A percentile compares a stretch with the other conserved stretches of the same genome.
phyloP scores from a whole-genome alignment of 805 yeast genomes.

The Saturnispora ahearnii region DNA sequence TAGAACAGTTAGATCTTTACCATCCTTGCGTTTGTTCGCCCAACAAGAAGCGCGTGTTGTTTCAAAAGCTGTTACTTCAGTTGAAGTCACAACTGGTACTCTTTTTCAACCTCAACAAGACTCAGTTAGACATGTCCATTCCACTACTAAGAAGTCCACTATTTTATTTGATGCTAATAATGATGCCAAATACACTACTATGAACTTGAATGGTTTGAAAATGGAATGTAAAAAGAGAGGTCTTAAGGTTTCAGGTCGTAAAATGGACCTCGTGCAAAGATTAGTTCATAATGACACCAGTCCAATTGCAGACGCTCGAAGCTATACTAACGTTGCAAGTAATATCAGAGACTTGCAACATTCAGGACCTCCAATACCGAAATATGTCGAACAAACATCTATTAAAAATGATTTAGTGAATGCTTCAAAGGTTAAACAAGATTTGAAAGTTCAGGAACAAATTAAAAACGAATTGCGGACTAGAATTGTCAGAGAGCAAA shows the following conservation, averaged over 20 bases:
- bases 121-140: constrained; percentile 25
- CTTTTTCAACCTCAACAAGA: constrained; percentile 11
- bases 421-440: background rate
- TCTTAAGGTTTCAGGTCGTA: constrained; percentile 51
- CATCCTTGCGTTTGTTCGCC: constrained; percentile 24
- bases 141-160: constrained; percentile 27
- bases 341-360: background rate
- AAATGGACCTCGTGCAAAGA: constrained; percentile 43
- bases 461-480: constrained; percentile 2
- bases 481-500: constrained; percentile 4
- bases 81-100: constrained; percentile 10
- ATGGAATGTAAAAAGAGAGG: constrained; percentile 53
- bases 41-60: constrained; percentile 17
- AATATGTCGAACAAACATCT: background rate
- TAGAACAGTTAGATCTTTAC: constrained; percentile 29
- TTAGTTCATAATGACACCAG: constrained; percentile 14
- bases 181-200: constrained; percentile 25
- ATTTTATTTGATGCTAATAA: constrained; percentile 20
- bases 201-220: constrained; percentile 49
- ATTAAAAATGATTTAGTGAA: background rate
- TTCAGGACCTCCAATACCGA: background rate
- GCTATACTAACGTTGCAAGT: background rate
- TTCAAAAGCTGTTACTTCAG: background rate
- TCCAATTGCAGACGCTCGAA: constrained; percentile 9
- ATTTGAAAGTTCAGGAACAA: background rate